phyloP scores from a whole-genome alignment of 768 basidiomycete species.

The Pholiota molesta region DNA sequence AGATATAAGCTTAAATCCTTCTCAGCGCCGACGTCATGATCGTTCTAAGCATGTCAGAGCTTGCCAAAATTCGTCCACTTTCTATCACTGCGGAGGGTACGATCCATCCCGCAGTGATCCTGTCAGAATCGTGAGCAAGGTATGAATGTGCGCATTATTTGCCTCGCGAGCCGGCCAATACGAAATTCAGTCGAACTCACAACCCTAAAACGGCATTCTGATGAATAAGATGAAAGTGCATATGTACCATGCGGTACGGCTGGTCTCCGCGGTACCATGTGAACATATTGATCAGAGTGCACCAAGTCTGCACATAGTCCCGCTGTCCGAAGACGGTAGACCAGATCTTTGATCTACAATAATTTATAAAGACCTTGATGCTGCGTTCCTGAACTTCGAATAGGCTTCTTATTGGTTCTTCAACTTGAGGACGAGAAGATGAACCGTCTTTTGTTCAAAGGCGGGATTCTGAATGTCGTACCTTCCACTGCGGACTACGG shows the following conservation, averaged over 20 bases:
- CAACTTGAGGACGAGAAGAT: background rate
- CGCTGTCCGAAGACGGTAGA: background rate
- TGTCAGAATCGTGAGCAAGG: background rate
- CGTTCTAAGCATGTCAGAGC: background rate
- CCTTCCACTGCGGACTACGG: background rate
- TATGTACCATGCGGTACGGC: constrained; percentile 20
- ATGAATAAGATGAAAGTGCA: constrained; percentile 10
- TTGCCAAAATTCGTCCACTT: background rate
- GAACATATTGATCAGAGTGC: constrained; percentile 11
- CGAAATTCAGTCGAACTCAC: constrained; percentile 6
- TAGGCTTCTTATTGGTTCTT: background rate
- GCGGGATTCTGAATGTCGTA: background rate
- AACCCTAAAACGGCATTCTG: constrained; percentile 9
- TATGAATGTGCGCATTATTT: background rate
- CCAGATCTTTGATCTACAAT: constrained; percentile 23
- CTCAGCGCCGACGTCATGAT: background rate
- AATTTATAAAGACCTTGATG: constrained; percentile 14
- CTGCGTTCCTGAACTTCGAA: constrained; percentile 16
- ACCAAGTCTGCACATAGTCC: constrained; percentile 14
- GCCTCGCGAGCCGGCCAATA: constrained; percentile 5
- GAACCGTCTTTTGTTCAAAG: background rate
- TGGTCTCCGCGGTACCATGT: constrained; percentile 18
- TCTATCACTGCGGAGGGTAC: background rate
- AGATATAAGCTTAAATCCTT: background rate
- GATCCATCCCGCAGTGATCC: background rate